A percentile compares a stretch with the other conserved stretches of the same genome.
phyloP scores from a whole-genome alignment of 2,329 filamentous ascomycete species.

The Aspergillus fructus region DNA sequence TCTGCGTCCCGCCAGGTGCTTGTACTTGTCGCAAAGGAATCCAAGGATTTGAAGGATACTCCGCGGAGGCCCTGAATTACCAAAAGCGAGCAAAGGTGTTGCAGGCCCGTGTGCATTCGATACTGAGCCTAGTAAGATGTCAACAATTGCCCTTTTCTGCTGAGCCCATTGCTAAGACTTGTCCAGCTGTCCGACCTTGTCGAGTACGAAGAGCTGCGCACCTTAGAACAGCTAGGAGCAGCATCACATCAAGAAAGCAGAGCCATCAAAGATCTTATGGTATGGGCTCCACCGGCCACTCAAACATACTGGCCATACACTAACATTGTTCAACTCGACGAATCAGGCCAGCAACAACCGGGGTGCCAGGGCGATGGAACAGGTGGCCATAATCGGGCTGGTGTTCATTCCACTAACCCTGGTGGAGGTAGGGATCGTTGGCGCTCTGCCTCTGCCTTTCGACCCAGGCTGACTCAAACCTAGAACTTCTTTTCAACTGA shows the following conservation, averaged over 20 bases:
- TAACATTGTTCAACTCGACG: too few species aligned
- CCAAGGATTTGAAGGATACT: conserved; percentile 9
- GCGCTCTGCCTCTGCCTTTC: too few species aligned
- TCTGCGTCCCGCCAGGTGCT: background rate
- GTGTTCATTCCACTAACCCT: conserved; percentile 14
- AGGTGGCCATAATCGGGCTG: conserved; percentile 13
- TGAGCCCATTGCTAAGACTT: background rate
- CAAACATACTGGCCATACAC: too few species aligned
- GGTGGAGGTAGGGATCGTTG: conserved; percentile 11
- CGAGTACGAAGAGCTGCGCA: conserved; percentile 10
- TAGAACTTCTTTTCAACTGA: conserved; percentile 16
- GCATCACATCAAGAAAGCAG: too few species aligned
- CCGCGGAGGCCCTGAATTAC: conserved; percentile 2
- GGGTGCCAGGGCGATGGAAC: conserved; percentile 14
- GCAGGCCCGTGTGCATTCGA: conserved; percentile 11
- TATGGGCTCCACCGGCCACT: background rate
- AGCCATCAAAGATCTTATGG: conserved; percentile 11
- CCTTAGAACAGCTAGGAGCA: too few species aligned
- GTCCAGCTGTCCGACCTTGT: conserved; percentile 4
- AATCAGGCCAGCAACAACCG: conserved; percentile 7
- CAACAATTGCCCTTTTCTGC: background rate
- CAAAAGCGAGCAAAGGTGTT: conserved; percentile 12
- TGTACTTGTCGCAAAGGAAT: conserved; percentile 1
- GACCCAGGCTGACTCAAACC: background rate
- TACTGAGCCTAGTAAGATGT: conserved; percentile 8